Conservation (phyloP, 2,329 filamentous ascomycete species). For the Beauveria sp. region DNA sequence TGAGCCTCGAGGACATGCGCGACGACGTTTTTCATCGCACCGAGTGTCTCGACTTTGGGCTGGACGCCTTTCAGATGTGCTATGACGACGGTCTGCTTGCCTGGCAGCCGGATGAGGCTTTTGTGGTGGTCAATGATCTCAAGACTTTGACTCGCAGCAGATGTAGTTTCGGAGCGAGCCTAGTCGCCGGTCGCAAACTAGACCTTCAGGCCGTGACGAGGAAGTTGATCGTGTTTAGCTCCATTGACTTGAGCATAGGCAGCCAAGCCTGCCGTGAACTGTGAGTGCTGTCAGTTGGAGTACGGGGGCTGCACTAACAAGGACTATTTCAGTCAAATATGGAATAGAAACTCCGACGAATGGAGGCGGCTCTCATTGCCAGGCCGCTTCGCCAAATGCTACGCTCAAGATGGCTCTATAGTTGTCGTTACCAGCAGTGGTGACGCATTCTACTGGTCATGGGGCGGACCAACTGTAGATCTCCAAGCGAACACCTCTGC, state of each 20-base stretch:
- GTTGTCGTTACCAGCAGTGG: background rate
- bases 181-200: constrained; percentile 14
- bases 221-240: constrained; percentile 15
- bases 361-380: constrained; percentile 7
- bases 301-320: background rate
- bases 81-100: constrained; percentile 21
- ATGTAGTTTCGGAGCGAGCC: constrained; percentile 14
- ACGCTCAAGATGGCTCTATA: background rate
- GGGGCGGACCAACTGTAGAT: background rate
- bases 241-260: background rate
- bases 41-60: constrained; percentile 12
- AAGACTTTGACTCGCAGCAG: constrained; percentile 14
- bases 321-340: constrained; percentile 1
- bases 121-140: constrained; percentile 21
- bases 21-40: background rate
- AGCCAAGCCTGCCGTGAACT: constrained; percentile 6
- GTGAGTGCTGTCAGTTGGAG: background rate
- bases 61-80: constrained; percentile 10
- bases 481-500: background rate
- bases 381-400: constrained; percentile 4
- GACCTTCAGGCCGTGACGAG: constrained; percentile 17
- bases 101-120: constrained; percentile 19
- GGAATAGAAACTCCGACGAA: background rate
- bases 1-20: background rate
- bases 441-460: constrained; percentile 8